Base-by-base conservation (phyloP, 129 eudicot genomes). In the Escallonia herrerae region DNA sequence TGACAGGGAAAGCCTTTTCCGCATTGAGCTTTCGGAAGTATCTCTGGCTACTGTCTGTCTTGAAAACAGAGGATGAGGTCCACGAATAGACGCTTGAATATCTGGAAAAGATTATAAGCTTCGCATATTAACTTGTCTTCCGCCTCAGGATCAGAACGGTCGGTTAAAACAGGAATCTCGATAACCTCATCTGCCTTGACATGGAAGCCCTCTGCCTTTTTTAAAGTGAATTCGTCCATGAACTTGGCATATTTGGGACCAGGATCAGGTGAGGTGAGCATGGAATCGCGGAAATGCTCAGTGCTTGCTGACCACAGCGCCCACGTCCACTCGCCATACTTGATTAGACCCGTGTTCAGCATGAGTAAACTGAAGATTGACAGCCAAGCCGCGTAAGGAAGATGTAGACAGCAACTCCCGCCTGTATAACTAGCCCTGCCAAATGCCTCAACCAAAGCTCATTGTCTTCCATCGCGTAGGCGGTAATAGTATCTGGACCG, bases 31-130 rank as follows among this genome's bases (percentile, higher is more conserved):
- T 55, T 45, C 51, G 63, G 50, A 82, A 79, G 63, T 60, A 81
- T 4, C 67, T 60, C 40, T 40, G 67, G 66, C 93, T 82, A 15
- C 55, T 22, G 15, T 86, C 86, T 66, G 45, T 86, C 88, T 40
- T 79, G 88, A 47, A 74, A 86, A n/a, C 88, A 79, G 56, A 86
- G 85, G 52, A 82, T 86, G 41, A 74, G 79, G 60, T 82, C 93
- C 3, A 77, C 88, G 37, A 86, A 86, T 49, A 85, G 85, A 43
- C 83, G 66, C 49, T 80, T 79, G 53, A 86, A 82, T 33, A 79
- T 86, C 48, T 76, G 74, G 58, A 79, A 76, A 11, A 64, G 45
- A 48, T 66, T 46, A 58, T 72, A 56, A 9, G 87, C 88, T 49
- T 67, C 75, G 1, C 68, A 43, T n/a, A 79, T 71, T 48, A 63